Evolutionary conservation across 768 basidiomycete genomes (phyloP).

Genomic region (Neoboletus subvelutipes): DNA sequence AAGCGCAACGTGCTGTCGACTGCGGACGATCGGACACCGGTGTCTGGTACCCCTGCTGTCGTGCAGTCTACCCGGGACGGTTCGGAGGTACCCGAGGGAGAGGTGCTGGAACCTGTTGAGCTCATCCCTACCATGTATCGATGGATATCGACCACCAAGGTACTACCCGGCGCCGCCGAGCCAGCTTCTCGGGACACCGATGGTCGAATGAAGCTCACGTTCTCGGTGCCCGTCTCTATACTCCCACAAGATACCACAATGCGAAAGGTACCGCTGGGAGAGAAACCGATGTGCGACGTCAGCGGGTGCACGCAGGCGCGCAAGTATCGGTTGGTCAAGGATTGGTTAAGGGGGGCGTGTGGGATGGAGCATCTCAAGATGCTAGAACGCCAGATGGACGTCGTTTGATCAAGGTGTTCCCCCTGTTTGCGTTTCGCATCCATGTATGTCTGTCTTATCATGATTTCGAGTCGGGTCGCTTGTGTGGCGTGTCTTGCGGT

Average conservation of each 20-base stretch:
- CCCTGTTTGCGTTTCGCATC: background rate
- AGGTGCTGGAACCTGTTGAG: conserved; percentile 40
- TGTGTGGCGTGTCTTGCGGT: background rate
- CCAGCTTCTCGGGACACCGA: conserved; percentile 5
- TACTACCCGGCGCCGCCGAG: conserved; percentile 3
- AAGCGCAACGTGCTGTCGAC: conserved; percentile 54
- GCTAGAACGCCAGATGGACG: conserved; percentile 38
- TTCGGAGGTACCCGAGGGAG: conserved; percentile 38
- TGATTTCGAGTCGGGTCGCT: background rate
- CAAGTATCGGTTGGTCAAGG: conserved; percentile 65
- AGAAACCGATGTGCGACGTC: conserved; percentile 47
- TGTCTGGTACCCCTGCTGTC: conserved; percentile 29
- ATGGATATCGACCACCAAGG: conserved; percentile 63
- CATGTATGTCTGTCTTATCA: background rate
- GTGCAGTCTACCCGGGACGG: conserved; percentile 31
- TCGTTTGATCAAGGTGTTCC: background rate
- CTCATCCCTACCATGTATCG: conserved; percentile 59
- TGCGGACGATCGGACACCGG: conserved; percentile 44
- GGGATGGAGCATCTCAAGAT: conserved; percentile 64
- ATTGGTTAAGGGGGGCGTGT: conserved; percentile 61
- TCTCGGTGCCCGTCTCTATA: conserved; percentile 50
- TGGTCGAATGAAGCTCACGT: conserved; percentile 44
- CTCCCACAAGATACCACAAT: conserved; percentile 14
- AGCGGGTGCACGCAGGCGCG: conserved; percentile 53
- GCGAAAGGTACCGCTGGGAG: conserved; percentile 5